Conservation (phyloP, 192 early-diverging fungal species). For the Entomortierella lignicola region DNA sequence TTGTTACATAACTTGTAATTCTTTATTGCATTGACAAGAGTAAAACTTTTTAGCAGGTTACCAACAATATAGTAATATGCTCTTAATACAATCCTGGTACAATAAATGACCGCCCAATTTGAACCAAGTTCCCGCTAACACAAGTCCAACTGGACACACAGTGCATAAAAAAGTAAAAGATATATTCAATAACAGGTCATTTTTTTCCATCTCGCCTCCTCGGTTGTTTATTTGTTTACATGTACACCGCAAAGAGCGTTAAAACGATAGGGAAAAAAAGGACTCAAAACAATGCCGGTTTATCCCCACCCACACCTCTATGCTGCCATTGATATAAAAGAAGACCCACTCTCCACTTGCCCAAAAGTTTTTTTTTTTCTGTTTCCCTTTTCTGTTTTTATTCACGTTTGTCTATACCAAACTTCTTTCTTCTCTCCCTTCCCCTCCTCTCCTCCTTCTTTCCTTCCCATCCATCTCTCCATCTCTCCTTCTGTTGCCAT, state of each 20-base stretch:
- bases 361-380: not conserved
- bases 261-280: conserved; percentile 6
- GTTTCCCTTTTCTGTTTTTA: not conserved
- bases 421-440: not conserved
- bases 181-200: not conserved
- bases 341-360: not conserved
- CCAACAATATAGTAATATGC: no score
- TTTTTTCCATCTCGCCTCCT: not conserved
- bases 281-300: no score
- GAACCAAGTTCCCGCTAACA: no score
- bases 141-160: not conserved
- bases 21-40: no score
- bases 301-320: not conserved
- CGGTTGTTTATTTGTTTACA: not conserved
- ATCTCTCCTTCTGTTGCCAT: not conserved
- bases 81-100: no score
- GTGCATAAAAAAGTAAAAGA: no score
- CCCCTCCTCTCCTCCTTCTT: conserved; percentile 1
- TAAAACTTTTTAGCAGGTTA: no score
- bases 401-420: no score
- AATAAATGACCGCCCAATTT: no score
- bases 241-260: not conserved
- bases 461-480: conserved; percentile 1
- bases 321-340: conserved; percentile 7
- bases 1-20: no score